A percentile compares a stretch with the other conserved stretches of the same genome.
Conservation (phyloP, 441 rosid species). For the Populus tomentosa region DNA sequence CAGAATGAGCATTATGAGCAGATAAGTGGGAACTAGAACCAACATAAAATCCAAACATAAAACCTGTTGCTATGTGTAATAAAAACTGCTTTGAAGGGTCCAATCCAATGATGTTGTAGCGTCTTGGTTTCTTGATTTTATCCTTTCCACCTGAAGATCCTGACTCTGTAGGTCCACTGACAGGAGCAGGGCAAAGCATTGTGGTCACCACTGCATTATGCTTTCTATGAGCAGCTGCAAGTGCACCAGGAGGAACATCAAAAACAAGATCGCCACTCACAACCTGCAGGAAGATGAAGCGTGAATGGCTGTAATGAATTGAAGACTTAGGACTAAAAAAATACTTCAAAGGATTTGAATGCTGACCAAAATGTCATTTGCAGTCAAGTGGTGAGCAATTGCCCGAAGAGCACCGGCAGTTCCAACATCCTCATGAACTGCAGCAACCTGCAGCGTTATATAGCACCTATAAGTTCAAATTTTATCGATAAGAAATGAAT, state of each 20-base stretch:
- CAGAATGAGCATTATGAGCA: slow-evolving; percentile 17
- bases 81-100: slow-evolving; percentile 69
- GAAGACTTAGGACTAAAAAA: slow-evolving; percentile 12
- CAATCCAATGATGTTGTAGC: slow-evolving; percentile 72
- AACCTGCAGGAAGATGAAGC: slow-evolving; percentile 46
- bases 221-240: slow-evolving; percentile 50
- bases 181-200: slow-evolving; percentile 80
- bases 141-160: slow-evolving; percentile 76
- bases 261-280: slow-evolving; percentile 97
- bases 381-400: slow-evolving; percentile 80
- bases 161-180: slow-evolving; percentile 71
- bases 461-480: neutral
- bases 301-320: slow-evolving; percentile 8
- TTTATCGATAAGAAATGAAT: neutral
- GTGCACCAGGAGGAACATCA: slow-evolving; percentile 90
- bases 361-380: slow-evolving; percentile 85
- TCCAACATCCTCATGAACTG: slow-evolving; percentile 88
- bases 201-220: too few species aligned
- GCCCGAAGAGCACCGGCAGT: slow-evolving; percentile 94
- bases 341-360: slow-evolving; percentile 2
- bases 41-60: neutral
- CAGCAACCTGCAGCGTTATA: slow-evolving; percentile 61
- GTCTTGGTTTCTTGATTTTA: slow-evolving; percentile 74
- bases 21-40: slow-evolving; percentile 4
- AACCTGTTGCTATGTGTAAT: slow-evolving; percentile 81